Base-by-base conservation (phyloP, 1,284 basidiomycete species). In the Rugosomyces carneus region DNA sequence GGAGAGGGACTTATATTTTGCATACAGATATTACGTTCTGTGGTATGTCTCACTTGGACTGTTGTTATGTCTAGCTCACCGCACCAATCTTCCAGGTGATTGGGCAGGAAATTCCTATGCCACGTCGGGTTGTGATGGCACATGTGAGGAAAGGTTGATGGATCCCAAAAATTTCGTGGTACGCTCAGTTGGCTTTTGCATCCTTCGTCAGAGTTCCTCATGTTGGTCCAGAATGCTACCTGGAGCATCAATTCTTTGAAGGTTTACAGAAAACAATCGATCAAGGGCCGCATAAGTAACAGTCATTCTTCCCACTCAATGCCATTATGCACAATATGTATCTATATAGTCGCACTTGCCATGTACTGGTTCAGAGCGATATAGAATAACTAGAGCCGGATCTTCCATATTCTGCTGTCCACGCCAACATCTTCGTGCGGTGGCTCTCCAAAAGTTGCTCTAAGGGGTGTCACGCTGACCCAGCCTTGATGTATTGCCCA, bases 51-150 rank as follows among this genome's bases (percentile, higher is more conserved):
- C n/a, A 4, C 31, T 16, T 15, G 3, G n/a, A 16, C 6, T 29
- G 40, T 18, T 16, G 7, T 29, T 26, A 13, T 13, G 16, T 5
- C 20, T 36, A 24, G 27, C 11, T 24, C 36, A 16, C 19, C 38
- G 50, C 11, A 53, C 34, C 19, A 34, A 40, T 48, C 20, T 48
- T 47, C 13, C 48, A 84, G 84, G 87, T 53, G 85, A 87, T 62
- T 89, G 86, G 86, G 88, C 86, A 3, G 87, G 86, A 34, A 83
- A 85, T 58, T 80, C 80, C 2, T 89, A 86, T 57, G 71, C 74
- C 7, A 81, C 80, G 4, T 80, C 83, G 1, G 75, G 76, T 16
- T 90, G 86, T 57, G 81, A 84, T 5, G 88, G 87, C 32, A 81
- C 83, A 35, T 90, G 88, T 57, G 59, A 71, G 10, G 71, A 77